Evolutionary conservation across 257 asterid species (phyloP).

Genomic region (Fraxinus quadrangulata): DNA sequence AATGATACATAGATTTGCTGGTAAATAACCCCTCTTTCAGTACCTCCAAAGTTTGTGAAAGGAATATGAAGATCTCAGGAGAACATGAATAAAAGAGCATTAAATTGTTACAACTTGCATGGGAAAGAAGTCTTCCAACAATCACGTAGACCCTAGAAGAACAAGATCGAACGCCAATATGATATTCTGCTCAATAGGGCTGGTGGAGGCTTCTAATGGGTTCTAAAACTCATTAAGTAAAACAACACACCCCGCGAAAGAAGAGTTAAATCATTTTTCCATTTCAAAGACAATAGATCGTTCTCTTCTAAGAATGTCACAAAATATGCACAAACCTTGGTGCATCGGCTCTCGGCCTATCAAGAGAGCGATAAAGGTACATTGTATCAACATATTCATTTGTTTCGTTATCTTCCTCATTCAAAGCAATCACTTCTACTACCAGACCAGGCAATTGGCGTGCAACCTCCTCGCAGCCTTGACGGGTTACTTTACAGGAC

Average conservation of each 20-base stretch:
- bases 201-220: conserved; percentile 21
- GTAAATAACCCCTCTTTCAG: conserved; percentile 27
- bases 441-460: conserved; percentile 44
- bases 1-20: conserved; percentile 13
- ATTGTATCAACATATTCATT: conserved; percentile 39
- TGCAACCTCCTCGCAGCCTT: conserved; percentile 45
- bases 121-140: conserved; percentile 12
- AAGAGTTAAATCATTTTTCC: conserved; percentile 22
- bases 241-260: background rate
- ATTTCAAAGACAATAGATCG: conserved; percentile 15
- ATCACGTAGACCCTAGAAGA: conserved; percentile 19
- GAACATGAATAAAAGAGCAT: conserved; percentile 33
- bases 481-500: conserved; percentile 42
- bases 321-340: conserved; percentile 42
- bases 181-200: conserved; percentile 24
- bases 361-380: conserved; percentile 59
- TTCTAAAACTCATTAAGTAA: conserved; percentile 15
- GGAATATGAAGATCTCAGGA: conserved; percentile 27
- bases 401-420: conserved; percentile 9
- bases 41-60: conserved; percentile 24
- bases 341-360: conserved; percentile 52
- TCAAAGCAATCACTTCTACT: conserved; percentile 42
- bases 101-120: conserved; percentile 20
- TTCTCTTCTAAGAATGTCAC: conserved; percentile 26
- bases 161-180: conserved; percentile 17